phyloP scores from a whole-genome alignment of 306 rosid species.

The Vicia faba region DNA sequence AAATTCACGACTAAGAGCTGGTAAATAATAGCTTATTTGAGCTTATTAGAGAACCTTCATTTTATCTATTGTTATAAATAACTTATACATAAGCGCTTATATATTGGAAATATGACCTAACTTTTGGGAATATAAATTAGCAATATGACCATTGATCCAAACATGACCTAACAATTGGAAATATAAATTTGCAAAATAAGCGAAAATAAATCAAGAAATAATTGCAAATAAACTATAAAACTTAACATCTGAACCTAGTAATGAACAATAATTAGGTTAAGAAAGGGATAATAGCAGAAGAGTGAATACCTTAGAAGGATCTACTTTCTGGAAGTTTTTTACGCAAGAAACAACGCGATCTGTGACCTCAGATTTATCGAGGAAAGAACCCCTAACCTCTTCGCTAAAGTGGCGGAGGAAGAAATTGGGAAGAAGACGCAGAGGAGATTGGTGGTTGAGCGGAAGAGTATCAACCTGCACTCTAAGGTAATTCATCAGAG shows the following conservation, averaged over 20 bases:
- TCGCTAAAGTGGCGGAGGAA: conserved; percentile 69
- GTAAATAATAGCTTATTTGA: too few species aligned
- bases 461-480: conserved; percentile 55
- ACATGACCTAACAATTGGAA: neutral
- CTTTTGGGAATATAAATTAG: neutral
- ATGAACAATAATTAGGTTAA: neutral
- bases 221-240: neutral
- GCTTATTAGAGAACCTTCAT: too few species aligned
- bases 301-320: conserved; percentile 74
- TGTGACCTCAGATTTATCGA: conserved; percentile 90
- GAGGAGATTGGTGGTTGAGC: conserved; percentile 17
- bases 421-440: conserved; percentile 39
- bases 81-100: neutral
- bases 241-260: neutral
- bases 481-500: conserved; percentile 69
- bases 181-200: neutral
- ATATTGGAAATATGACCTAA: neutral
- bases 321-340: conserved; percentile 92
- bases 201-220: neutral
- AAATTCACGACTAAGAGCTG: too few species aligned
- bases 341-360: conserved; percentile 90
- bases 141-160: neutral
- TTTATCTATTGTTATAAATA: too few species aligned
- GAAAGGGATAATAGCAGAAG: neutral
- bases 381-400: conserved; percentile 77